Evolutionary conservation across 2,329 filamentous ascomycete genomes (phyloP), one percentile per base, ranked within the genome.

Genomic region (Didymella segeticola): DNA sequence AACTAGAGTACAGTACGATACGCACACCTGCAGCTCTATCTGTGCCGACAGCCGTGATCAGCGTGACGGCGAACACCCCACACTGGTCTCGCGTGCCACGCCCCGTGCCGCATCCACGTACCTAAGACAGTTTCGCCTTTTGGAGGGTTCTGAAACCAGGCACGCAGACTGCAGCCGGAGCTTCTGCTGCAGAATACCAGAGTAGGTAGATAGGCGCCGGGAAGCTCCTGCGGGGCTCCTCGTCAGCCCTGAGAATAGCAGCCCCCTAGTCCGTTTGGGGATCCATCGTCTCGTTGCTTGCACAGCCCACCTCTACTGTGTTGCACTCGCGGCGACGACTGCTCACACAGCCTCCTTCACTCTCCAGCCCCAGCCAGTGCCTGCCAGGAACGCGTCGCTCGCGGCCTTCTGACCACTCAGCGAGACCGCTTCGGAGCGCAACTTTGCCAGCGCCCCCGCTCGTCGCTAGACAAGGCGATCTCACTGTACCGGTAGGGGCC

Each of bases 341-440:
- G 57, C 62, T 39, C 53, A 67, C 65, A 65, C 65, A 66, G 65
- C 65, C 65, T 61, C 63, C 57, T 60, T 63, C 57, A 56, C 64
- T 61, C 64, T 65, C 60, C 66, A 69, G 66, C 65, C 63, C 61
- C 63, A 66, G 57, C 34, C 58, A 43, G 47, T 52, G 53, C 61
- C 46, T 39, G 56, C 60, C 58, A 57, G 54, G 56, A 47, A 60
- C 53, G 58, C 53, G 60, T 67, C 58, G 53, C 56, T 59, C 46
- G 53, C 43, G 55, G 37, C 47, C 48, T 31, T 56, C 45, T 47
- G 54, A 54, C 68, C 67, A 70, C 48, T 70, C 66, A 62, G 55
- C 53, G 55, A 42, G 58, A 52, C 41, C 41, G 45, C 55, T 36
- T 53, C 46, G 48, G 49, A 42, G 45, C 41, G 38, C 33, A 27